A percentile compares a stretch with the other conserved stretches of the same genome.
Conservation (phyloP, 768 basidiomycete genomes). For the Rhodocollybia butyracea region DNA sequence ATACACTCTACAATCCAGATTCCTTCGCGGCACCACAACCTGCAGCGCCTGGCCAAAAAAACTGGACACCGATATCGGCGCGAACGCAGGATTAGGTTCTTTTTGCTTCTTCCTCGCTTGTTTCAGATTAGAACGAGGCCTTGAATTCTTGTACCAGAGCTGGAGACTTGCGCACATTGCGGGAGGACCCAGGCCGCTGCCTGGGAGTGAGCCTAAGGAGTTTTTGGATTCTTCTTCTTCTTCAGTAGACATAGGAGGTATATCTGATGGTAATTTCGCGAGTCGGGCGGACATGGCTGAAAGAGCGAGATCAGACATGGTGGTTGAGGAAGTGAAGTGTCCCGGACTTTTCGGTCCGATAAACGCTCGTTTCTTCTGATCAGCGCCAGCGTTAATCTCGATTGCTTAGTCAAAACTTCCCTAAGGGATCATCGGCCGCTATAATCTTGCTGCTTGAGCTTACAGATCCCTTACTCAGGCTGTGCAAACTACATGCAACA, state of each 20-base stretch:
- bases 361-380: too few relatives aligned
- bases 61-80: conserved; percentile 72
- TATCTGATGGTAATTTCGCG: conserved; percentile 59
- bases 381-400: too few relatives aligned
- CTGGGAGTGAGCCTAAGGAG: conserved; percentile 58
- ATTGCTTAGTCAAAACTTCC: too few relatives aligned
- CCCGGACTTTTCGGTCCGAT: too few relatives aligned
- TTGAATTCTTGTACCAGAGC: conserved; percentile 10
- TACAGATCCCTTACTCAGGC: too few relatives aligned
- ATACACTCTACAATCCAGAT: conserved; percentile 75
- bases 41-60: conserved; percentile 83
- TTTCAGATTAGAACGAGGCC: conserved; percentile 33
- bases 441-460: too few relatives aligned
- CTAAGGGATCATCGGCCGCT: too few relatives aligned
- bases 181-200: conserved; percentile 58
- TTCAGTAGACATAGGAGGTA: conserved; percentile 43
- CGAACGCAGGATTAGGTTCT: conserved; percentile 56
- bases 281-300: conserved; percentile 76
- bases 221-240: conserved; percentile 56
- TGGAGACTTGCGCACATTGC: conserved; percentile 51
- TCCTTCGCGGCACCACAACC: conserved; percentile 59
- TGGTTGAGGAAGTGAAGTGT: too few relatives aligned
- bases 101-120: conserved; percentile 23
- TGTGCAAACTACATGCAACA: too few relatives aligned
- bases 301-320: conserved; percentile 72